Evolutionary conservation across 805 yeast genomes (phyloP).

Genomic region (Jamesozyma jinghongensis): DNA sequence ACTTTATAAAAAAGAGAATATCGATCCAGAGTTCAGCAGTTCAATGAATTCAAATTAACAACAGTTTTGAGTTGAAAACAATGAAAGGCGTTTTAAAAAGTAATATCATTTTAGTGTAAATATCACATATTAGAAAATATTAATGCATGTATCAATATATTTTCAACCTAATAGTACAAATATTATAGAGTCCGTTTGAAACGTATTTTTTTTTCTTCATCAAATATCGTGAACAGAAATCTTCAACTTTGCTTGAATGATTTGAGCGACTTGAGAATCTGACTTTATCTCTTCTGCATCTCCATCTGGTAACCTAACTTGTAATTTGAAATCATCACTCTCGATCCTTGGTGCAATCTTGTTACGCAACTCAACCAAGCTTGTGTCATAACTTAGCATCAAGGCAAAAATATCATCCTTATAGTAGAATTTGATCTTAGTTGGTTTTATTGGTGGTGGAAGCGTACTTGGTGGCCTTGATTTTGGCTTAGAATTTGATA

Average conservation of each 20-base stretch:
- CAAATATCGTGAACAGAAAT: constrained; percentile 25
- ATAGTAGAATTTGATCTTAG: constrained; percentile 65
- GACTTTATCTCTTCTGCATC: constrained; percentile 28
- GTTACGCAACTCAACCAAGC: constrained; percentile 40
- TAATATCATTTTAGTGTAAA: no score
- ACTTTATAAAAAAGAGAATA: no score
- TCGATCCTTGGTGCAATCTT: constrained; percentile 47
- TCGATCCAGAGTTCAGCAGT: no score
- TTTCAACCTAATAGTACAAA: no score
- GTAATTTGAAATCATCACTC: constrained; percentile 29
- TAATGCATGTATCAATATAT: no score
- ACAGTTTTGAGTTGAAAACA: no score
- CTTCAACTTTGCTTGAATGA: constrained; percentile 31
- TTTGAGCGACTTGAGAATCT: constrained; percentile 29
- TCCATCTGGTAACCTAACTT: constrained; percentile 27
- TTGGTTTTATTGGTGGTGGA: constrained; percentile 22
- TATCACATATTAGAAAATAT: no score
- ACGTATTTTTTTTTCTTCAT: no score
- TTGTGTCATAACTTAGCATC: constrained; percentile 40
- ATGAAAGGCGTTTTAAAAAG: no score
- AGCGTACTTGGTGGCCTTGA: constrained; percentile 26
- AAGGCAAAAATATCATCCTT: constrained; percentile 77
- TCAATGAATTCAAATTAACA: no score
- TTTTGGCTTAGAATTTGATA: constrained; percentile 12
- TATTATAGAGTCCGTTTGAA: no score